These are phyloP conservation scores for Coelastrella sp. DNA, from an alignment of 139 green algal genomes.

Conservation along the genomic window DNA sequence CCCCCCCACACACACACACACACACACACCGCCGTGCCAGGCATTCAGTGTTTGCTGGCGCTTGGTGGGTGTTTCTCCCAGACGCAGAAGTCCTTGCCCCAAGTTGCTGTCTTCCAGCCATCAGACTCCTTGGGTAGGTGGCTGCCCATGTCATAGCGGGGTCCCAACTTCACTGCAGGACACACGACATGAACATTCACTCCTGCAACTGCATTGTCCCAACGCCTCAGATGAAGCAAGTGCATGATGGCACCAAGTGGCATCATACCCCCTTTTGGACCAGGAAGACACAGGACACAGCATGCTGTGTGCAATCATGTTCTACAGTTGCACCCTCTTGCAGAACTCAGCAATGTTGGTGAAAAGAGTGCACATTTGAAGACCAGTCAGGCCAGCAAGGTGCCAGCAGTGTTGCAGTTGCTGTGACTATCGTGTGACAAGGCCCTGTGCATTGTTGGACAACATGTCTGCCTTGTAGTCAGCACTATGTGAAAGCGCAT, in stretches of 20 bases:
- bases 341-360: too few species aligned
- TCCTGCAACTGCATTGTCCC: not conserved
- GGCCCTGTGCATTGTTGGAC: too few species aligned
- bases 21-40: too few species aligned
- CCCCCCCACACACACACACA: too few species aligned
- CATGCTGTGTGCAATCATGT: too few species aligned
- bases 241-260: not conserved
- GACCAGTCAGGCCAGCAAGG: too few species aligned
- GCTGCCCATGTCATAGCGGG: conserved; percentile 59
- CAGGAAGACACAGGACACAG: too few species aligned
- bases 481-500: not conserved
- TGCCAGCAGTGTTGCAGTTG: too few species aligned
- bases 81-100: conserved; percentile 69
- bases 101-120: conserved; percentile 63
- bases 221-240: not conserved
- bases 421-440: too few species aligned
- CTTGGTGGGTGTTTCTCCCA: conserved; percentile 23
- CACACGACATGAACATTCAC: conserved; percentile 15
- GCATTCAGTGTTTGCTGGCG: not conserved
- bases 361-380: too few species aligned
- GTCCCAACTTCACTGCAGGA: conserved; percentile 45
- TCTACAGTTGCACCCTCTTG: too few species aligned
- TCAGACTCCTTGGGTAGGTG: conserved; percentile 52
- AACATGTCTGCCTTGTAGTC: not conserved
- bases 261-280: not conserved